A percentile compares a stretch with the other conserved stretches of the same genome.
Conservation (phyloP, 768 basidiomycete species). For the Fomitopsis pulvina region DNA sequence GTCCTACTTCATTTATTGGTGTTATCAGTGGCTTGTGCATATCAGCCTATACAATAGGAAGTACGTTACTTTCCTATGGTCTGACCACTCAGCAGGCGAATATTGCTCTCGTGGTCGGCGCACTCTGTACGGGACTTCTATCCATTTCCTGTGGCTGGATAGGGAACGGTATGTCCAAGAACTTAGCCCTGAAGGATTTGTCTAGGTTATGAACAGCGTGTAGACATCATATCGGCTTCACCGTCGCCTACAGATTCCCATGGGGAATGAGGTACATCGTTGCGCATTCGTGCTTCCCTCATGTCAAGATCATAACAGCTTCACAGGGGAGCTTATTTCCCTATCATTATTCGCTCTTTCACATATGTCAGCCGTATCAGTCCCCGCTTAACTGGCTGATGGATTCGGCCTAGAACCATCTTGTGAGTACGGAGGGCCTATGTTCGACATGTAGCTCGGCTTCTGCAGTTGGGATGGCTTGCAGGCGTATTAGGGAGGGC, state of each 20-base stretch:
- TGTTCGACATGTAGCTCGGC: neutral
- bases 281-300: no score
- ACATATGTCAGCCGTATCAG: neutral
- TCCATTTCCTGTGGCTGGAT: conserved; percentile 4
- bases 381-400: neutral
- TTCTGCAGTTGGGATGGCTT: conserved; percentile 1
- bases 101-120: conserved; percentile 12
- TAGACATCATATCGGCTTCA: conserved; percentile 4
- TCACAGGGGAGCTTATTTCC: conserved; percentile 2
- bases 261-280: conserved; percentile 1
- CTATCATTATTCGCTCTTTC: conserved; percentile 2
- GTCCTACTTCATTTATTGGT: conserved; percentile 18
- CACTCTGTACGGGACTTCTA: neutral
- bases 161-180: neutral
- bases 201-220: neutral
- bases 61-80: conserved; percentile 11
- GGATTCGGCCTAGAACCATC: neutral
- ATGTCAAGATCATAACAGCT: no score
- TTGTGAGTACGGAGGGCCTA: neutral
- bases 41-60: conserved; percentile 12
- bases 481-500: conserved; percentile 3
- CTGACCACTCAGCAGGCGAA: conserved; percentile 15
- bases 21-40: conserved; percentile 15
- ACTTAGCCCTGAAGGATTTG: neutral
- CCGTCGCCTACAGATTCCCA: conserved; percentile 1